Conservation (phyloP, 164 flowering plant species). For the Piper betle region DNA sequence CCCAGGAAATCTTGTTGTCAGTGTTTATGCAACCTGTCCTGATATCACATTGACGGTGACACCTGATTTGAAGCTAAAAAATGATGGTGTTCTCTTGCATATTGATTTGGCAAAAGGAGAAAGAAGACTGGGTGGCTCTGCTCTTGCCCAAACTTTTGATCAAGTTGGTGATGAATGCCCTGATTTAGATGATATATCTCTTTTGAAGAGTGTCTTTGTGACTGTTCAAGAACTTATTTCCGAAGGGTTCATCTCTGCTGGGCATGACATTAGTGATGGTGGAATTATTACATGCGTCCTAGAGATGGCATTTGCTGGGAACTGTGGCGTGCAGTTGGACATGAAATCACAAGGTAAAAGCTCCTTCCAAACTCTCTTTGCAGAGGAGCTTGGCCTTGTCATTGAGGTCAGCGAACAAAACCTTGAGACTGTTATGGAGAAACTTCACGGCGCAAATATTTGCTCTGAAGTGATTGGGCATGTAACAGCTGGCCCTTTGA, state of each 20-base stretch:
- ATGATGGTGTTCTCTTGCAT: slow-evolving; percentile 73
- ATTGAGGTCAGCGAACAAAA: slow-evolving; percentile 57
- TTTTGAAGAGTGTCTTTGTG: slow-evolving; percentile 61
- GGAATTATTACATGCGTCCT: slow-evolving; percentile 53
- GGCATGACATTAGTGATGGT: slow-evolving; percentile 96
- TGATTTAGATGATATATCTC: slow-evolving; percentile 77
- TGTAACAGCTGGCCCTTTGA: slow-evolving; percentile 28
- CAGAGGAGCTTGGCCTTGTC: slow-evolving; percentile 90
- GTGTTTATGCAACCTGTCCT: slow-evolving; percentile 82
- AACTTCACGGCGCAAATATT: slow-evolving; percentile 27
- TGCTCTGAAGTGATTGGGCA: slow-evolving; percentile 55
- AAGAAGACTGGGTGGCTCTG: slow-evolving; percentile 90
- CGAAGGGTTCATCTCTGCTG: slow-evolving; percentile 67
- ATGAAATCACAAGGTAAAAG: slow-evolving; percentile 37
- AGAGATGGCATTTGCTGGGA: slow-evolving; percentile 99
- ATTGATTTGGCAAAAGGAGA: slow-evolving; percentile 81
- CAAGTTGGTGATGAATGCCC: slow-evolving; percentile 84
- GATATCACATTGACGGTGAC: slow-evolving; percentile 92
- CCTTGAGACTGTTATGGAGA: slow-evolving; percentile 30
- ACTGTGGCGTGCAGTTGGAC: slow-evolving; percentile 56
- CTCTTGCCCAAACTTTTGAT: slow-evolving; percentile 80
- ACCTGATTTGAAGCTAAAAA: slow-evolving; percentile 75
- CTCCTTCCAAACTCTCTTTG: slow-evolving; percentile 53
- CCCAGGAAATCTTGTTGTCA: slow-evolving; percentile 88
- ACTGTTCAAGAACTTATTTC: slow-evolving; percentile 52